Percentiles rank a stretch among this genome's conserved stretches.
phyloP scores from a whole-genome alignment of 345 rosid species.

The Limnanthes douglasii region DNA sequence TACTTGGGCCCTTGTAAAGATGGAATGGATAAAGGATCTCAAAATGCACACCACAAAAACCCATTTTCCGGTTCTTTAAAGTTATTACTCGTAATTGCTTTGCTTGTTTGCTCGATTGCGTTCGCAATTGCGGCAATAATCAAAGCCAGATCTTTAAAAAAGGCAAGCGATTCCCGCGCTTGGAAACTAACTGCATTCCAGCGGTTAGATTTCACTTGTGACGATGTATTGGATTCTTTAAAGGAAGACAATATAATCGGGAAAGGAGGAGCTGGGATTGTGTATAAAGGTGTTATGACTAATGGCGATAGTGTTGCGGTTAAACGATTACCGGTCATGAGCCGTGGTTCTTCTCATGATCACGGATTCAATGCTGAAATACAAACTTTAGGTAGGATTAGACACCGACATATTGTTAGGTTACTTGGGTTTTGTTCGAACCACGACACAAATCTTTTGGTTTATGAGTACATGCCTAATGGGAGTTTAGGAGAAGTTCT shows the following conservation, averaged over 20 bases:
- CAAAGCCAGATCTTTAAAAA: constrained; percentile 70
- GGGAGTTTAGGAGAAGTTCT: constrained; percentile 87
- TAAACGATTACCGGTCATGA: constrained; percentile 63
- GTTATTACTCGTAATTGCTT: constrained; percentile 62
- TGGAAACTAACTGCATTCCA: constrained; percentile 98
- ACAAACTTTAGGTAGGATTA: constrained; percentile 75
- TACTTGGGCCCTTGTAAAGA: constrained; percentile 70
- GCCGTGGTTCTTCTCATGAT: constrained; percentile 85
- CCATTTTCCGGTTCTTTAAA: constrained; percentile 69
- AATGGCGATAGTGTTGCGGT: constrained; percentile 75
- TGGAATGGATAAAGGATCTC: constrained; percentile 33
- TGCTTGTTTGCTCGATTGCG: constrained; percentile 70
- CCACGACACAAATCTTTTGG: constrained; percentile 81
- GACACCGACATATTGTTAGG: constrained; percentile 82
- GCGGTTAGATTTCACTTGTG: constrained; percentile 72
- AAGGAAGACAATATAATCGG: constrained; percentile 90
- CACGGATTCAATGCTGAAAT: constrained; percentile 96
- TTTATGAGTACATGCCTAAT: constrained; percentile 83
- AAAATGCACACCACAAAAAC: constrained; percentile 39
- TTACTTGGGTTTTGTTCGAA: constrained; percentile 77
- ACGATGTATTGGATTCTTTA: constrained; percentile 66
- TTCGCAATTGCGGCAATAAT: constrained; percentile 75
- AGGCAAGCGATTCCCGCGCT: constrained; percentile 69
- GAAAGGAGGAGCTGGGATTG: constrained; percentile 93
- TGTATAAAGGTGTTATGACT: constrained; percentile 68